Conservation (phyloP, 345 rosid genomes). For the Eucalyptus microcorys region DNA sequence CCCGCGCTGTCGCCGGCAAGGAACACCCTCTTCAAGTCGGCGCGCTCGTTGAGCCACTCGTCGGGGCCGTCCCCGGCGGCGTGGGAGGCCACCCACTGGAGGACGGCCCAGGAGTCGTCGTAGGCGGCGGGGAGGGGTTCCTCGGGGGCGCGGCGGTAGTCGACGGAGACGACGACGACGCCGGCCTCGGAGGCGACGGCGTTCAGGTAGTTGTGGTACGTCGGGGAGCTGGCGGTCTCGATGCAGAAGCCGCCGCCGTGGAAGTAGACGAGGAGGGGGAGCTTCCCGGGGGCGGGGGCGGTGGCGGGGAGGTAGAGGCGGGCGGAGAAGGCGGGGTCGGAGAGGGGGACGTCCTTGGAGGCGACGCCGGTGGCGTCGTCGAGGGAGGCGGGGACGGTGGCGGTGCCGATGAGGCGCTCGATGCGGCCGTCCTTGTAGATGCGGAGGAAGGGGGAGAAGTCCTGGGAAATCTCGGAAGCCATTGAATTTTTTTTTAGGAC, state of each 20-base stretch:
- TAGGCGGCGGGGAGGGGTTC: constrained; percentile 10
- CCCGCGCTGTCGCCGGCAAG: constrained; percentile 37
- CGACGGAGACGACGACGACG: constrained; percentile 14
- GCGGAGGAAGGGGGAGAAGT: constrained; percentile 12
- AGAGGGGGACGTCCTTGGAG: constrained; percentile 27
- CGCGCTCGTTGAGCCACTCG: constrained; percentile 16
- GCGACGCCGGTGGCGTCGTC: constrained; percentile 28
- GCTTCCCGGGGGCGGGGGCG: background rate
- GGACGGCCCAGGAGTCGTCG: constrained; percentile 25
- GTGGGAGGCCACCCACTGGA: constrained; percentile 26
- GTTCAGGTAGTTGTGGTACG: constrained; percentile 16
- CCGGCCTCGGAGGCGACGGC: constrained; percentile 2
- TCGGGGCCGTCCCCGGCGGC: constrained; percentile 10
- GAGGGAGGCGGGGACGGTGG: constrained; percentile 15
- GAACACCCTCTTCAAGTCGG: constrained; percentile 10
- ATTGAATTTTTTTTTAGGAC: background rate
- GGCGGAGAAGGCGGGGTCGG: background rate
- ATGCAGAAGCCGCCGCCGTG: constrained; percentile 27
- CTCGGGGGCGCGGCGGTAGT: constrained; percentile 21
- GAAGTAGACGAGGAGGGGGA: constrained; percentile 29
- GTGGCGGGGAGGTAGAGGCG: constrained; percentile 27
- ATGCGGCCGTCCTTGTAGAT: constrained; percentile 40
- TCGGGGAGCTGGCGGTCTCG: constrained; percentile 12
- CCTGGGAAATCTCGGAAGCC: constrained; percentile 13
- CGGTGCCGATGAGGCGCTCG: constrained; percentile 21